Evolutionary conservation across 1,284 basidiomycete species (phyloP).

Genomic region (Coniophora puteana): DNA sequence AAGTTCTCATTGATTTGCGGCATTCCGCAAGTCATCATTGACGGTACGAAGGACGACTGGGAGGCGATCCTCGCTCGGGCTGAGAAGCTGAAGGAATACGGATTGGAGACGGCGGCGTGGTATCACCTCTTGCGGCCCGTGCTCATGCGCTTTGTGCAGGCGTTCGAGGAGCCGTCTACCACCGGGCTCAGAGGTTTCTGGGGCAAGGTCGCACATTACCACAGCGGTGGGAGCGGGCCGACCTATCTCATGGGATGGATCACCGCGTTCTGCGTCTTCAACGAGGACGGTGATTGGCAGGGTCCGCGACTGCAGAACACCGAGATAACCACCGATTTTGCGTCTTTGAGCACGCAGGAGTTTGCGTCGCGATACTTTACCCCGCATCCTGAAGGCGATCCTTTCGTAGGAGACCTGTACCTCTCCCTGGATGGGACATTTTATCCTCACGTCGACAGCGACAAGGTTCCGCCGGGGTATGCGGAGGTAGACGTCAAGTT

Average conservation of each 20-base stretch:
- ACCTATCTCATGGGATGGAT: constrained; percentile 35
- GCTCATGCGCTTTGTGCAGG: constrained; percentile 30
- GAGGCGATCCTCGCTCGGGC: constrained; percentile 30
- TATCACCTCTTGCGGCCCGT: constrained; percentile 36
- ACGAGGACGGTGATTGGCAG: constrained; percentile 29
- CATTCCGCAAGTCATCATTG: constrained; percentile 44
- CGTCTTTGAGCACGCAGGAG: constrained; percentile 20
- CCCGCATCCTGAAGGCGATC: constrained; percentile 16
- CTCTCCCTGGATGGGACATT: constrained; percentile 31
- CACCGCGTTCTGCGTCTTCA: constrained; percentile 37
- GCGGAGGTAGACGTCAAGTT: constrained; percentile 35
- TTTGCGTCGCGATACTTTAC: constrained; percentile 29
- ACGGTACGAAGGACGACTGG: constrained; percentile 35
- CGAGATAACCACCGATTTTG: constrained; percentile 25
- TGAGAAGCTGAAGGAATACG: constrained; percentile 33
- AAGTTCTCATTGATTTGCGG: constrained; percentile 33
- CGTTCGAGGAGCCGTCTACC: constrained; percentile 30
- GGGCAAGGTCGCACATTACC: constrained; percentile 28
- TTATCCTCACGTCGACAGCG: constrained; percentile 31
- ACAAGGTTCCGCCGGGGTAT: constrained; percentile 31
- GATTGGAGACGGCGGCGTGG: constrained; percentile 33
- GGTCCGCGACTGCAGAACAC: constrained; percentile 29
- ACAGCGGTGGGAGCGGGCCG: constrained; percentile 20
- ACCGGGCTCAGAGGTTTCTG: constrained; percentile 33
- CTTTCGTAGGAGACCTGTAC: no score